A percentile compares a stretch with the other conserved stretches of the same genome.
phyloP scores from a whole-genome alignment of 106 monocot genomes.

The Dioscorea zingiberensis region DNA sequence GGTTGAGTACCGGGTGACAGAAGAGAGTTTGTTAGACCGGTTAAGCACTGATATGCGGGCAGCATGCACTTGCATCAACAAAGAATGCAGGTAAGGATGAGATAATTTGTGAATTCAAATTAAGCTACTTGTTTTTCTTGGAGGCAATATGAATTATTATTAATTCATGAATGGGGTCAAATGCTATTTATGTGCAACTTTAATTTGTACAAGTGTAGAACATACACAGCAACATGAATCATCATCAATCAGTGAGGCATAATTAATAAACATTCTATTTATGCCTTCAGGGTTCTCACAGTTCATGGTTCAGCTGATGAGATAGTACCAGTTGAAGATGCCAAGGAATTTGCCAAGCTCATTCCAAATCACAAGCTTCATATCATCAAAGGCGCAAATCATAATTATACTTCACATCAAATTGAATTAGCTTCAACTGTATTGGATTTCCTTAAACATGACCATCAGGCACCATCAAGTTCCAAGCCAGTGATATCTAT shows the following conservation, averaged over 20 bases:
- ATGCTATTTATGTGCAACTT: too few species aligned
- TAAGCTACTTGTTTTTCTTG: not conserved
- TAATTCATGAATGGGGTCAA: too few species aligned
- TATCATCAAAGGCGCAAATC: slow-evolving; percentile 22
- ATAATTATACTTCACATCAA: too few species aligned
- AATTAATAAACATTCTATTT: not conserved
- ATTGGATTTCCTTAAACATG: too few species aligned
- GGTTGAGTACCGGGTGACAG: slow-evolving; percentile 53
- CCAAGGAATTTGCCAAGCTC: slow-evolving; percentile 44
- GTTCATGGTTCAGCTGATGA: too few species aligned
- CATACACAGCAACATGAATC: too few species aligned
- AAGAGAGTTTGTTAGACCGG: slow-evolving; percentile 75
- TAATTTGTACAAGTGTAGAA: too few species aligned
- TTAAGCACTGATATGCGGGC: slow-evolving; percentile 62
- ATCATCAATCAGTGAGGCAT: too few species aligned
- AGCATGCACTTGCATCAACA: slow-evolving; percentile 51
- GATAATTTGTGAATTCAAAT: not conserved
- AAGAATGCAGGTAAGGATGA: slow-evolving; percentile 41
- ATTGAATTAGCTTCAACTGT: too few species aligned
- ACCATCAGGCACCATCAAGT: too few species aligned
- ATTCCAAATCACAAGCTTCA: slow-evolving; percentile 64
- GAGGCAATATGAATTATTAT: not conserved
- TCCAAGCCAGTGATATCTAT: too few species aligned
- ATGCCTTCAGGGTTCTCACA: too few species aligned
- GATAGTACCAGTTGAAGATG: slow-evolving; percentile 18